Base-by-base conservation (phyloP, 2,329 filamentous ascomycete species). In the Botrytis elliptica region DNA sequence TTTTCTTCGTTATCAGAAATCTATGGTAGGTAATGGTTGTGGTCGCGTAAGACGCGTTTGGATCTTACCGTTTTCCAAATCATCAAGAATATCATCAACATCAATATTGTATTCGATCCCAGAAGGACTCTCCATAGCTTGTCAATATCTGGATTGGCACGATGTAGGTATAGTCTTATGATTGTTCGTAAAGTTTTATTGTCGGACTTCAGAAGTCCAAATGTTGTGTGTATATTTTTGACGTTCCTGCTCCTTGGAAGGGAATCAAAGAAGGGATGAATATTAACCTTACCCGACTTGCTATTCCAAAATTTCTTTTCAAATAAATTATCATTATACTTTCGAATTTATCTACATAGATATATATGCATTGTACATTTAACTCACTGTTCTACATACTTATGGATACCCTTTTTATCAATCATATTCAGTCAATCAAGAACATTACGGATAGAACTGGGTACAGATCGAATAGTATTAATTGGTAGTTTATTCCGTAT, bases 1-100 rank as follows among this genome's bases (percentile, higher is more conserved):
- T 20, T 29, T 25, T 38, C 57, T 59, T 40, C 33, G 18, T 6
- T n/a, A 20, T 42, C 25, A 36, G 7, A 40, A 52, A 40, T 69
- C 44, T 49, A 22, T 33, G 52, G 64, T 33, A 70, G 38, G 49
- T 29, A 40, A 3, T 44, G 49, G 10, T 40, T 33, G 10, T 69
- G 38, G 36, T 44, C 66, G 66, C 49, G 49, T 44, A 57, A 36
- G 65, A 76, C 76, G 75, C 75, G 75, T 74, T 72, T 74, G n/a
- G 42, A 64, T 70, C 74, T 77, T 65, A 80, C 80, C 79, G 57
- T 75, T 74, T 69, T 79, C 75, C 33, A 81, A 70, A 70, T 79
- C 77, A 25, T 63, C 46, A n/a, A 81, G 66, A 57, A 79, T 60
- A 55, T 79, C 78, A 40, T 72, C 71, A 25, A 79, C 78, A 33